Evolutionary conservation across 768 basidiomycete species (phyloP).

Genomic region (Boletus rubescentipes): DNA sequence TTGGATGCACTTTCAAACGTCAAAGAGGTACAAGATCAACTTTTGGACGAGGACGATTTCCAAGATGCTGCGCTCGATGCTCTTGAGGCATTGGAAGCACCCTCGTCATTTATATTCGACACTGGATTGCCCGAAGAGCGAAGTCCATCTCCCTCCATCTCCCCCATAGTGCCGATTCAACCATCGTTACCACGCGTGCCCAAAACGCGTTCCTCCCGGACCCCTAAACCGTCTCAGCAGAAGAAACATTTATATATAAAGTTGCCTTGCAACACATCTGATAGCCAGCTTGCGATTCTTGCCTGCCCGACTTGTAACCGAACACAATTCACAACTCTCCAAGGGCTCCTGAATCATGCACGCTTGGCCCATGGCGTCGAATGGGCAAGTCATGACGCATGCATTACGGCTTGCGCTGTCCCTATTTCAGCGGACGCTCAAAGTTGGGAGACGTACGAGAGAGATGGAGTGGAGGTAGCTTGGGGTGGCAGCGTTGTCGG

Average conservation of each 20-base stretch:
- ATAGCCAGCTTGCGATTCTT: constrained; percentile 34
- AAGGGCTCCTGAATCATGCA: constrained; percentile 53
- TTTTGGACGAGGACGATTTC: constrained; percentile 32
- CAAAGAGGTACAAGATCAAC: constrained; percentile 13
- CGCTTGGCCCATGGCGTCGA: constrained; percentile 48
- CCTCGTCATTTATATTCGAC: constrained; percentile 39
- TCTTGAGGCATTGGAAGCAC: constrained; percentile 39
- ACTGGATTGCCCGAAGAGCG: constrained; percentile 19
- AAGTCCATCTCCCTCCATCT: constrained; percentile 23
- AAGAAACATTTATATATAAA: constrained; percentile 44
- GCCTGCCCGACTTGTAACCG: constrained; percentile 44
- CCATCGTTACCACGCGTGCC: constrained; percentile 18
- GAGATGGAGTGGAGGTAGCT: constrained; percentile 37
- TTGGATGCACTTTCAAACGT: constrained; percentile 33
- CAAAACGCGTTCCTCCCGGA: constrained; percentile 29
- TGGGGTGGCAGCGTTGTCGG: constrained; percentile 42
- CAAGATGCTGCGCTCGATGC: constrained; percentile 44
- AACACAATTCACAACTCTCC: constrained; percentile 49
- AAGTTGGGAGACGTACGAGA: constrained; percentile 37
- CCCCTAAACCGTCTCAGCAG: constrained; percentile 26
- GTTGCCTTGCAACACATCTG: constrained; percentile 27
- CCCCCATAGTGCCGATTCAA: constrained; percentile 14
- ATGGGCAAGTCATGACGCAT: constrained; percentile 52
- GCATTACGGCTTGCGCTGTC: constrained; percentile 45
- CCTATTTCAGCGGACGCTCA: constrained; percentile 34